Conservation (phyloP, 352 stramenopile genomes). For the Globisporangium paroecandrum region DNA sequence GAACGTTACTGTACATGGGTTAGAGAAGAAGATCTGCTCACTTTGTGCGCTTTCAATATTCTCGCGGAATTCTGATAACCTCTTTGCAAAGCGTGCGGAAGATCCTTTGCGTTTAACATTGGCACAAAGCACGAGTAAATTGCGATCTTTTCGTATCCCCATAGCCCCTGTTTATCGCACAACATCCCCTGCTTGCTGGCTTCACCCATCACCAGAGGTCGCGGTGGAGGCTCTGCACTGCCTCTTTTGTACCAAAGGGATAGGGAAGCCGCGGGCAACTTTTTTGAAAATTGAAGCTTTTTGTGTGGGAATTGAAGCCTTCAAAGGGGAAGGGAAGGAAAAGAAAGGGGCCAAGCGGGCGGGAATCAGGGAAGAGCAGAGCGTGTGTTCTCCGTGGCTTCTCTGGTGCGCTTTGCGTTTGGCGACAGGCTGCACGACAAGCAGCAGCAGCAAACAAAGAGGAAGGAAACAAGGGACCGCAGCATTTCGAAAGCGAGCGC, state of each 20-base stretch:
- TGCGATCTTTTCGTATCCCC: background rate
- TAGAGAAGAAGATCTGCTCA: slow-evolving; percentile 3
- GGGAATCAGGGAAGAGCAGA: slow-evolving; percentile 5
- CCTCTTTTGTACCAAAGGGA: slow-evolving; percentile 5
- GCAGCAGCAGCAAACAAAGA: too few relatives aligned
- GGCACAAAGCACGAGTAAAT: background rate
- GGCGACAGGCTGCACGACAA: background rate
- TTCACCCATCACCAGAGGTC: background rate
- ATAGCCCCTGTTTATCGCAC: background rate
- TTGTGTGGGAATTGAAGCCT: background rate
- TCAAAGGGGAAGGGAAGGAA: background rate
- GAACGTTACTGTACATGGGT: slow-evolving; percentile 1
- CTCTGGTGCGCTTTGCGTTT: slow-evolving; percentile 5
- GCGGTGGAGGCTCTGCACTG: background rate
- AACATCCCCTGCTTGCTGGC: background rate
- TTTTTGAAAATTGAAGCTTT: slow-evolving; percentile 7
- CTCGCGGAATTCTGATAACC: background rate
- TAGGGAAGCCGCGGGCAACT: slow-evolving; percentile 7
- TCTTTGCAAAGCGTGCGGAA: background rate
- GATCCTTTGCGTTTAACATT: background rate
- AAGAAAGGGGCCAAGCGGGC: slow-evolving; percentile 4
- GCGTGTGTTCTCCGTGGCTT: background rate
- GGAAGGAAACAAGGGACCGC: background rate
- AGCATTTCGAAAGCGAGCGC: slow-evolving; percentile 14
- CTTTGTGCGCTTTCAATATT: background rate